Evolutionary conservation across 1,284 basidiomycete genomes (phyloP).

Genomic region (Ganoderma sinense): DNA sequence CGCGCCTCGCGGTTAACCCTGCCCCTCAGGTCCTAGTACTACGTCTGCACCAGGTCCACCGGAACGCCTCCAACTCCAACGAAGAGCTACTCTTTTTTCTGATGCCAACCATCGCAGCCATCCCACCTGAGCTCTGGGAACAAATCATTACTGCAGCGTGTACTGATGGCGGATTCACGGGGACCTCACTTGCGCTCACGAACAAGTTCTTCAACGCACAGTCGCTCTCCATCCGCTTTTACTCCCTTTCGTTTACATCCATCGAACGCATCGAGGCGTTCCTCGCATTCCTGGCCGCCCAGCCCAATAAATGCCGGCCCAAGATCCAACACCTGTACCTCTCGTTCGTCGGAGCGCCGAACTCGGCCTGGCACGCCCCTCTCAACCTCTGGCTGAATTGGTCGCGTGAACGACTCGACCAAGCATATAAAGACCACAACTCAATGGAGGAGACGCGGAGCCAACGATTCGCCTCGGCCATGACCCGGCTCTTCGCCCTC

Average conservation of each 20-base stretch:
- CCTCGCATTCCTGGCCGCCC: neutral
- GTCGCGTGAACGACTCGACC: no score
- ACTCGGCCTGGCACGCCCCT: neutral
- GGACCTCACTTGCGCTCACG: slow-evolving; percentile 11
- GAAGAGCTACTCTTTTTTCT: neutral
- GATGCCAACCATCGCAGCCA: neutral
- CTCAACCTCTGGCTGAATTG: neutral
- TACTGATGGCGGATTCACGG: slow-evolving; percentile 10
- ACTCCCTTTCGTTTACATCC: neutral
- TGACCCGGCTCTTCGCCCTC: neutral
- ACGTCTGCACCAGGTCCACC: neutral
- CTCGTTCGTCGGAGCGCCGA: neutral
- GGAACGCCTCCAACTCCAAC: neutral
- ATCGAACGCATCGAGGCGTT: neutral
- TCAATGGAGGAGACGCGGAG: neutral
- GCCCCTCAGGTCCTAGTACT: neutral
- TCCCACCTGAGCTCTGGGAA: slow-evolving; percentile 16
- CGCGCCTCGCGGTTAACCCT: neutral
- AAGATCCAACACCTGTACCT: neutral
- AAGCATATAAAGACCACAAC: no score
- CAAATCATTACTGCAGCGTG: slow-evolving; percentile 8
- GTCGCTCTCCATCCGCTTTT: slow-evolving; percentile 4
- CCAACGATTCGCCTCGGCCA: neutral
- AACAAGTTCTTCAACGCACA: slow-evolving; percentile 11
- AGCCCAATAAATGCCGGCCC: neutral